Evolutionary conservation across 208 protist species (phyloP).

Genomic region (Trypanosoma vivax): DNA sequence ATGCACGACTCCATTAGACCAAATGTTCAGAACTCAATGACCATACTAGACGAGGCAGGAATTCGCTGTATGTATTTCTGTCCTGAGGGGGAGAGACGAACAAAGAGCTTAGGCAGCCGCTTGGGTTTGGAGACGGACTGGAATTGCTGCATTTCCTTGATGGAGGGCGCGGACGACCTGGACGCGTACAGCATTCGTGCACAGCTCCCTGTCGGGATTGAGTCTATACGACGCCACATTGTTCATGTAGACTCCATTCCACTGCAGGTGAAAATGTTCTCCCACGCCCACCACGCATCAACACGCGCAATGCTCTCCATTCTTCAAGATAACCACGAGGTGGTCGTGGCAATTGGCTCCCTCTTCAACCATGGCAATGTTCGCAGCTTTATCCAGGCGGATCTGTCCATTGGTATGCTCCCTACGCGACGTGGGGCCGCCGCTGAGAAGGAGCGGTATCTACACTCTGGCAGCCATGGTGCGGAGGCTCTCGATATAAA

Average conservation of each 20-base stretch:
- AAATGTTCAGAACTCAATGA: slow-evolving; percentile 70
- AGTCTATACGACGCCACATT: slow-evolving; percentile 89
- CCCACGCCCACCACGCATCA: slow-evolving; percentile 74
- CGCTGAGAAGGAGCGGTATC: slow-evolving; percentile 57
- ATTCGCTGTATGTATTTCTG: slow-evolving; percentile 93
- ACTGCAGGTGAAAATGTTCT: slow-evolving; percentile 93
- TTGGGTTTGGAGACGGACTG: slow-evolving; percentile 93
- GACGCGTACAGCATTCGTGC: slow-evolving; percentile 86
- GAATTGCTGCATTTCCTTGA: slow-evolving; percentile 94
- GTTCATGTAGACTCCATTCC: slow-evolving; percentile 91
- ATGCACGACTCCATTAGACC: slow-evolving; percentile 81
- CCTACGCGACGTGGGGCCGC: slow-evolving; percentile 66
- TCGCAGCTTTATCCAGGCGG: slow-evolving; percentile 86
- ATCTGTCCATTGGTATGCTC: slow-evolving; percentile 85
- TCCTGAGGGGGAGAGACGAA: slow-evolving; percentile 70
- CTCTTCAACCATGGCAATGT: slow-evolving; percentile 90
- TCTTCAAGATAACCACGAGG: slow-evolving; percentile 92
- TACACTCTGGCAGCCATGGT: slow-evolving; percentile 43
- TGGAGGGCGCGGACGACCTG: slow-evolving; percentile 72
- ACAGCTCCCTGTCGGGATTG: slow-evolving; percentile 91
- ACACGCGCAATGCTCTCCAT: slow-evolving; percentile 90
- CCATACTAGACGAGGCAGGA: slow-evolving; percentile 78
- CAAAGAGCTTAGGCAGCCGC: slow-evolving; percentile 87
- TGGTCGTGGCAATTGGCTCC: slow-evolving; percentile 88
- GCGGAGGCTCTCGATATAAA: slow-evolving; percentile 72